These are phyloP conservation scores for Triticum timopheevii DNA, from an alignment of 176 grass and related monocot genomes.

Conservation along the genomic window DNA sequence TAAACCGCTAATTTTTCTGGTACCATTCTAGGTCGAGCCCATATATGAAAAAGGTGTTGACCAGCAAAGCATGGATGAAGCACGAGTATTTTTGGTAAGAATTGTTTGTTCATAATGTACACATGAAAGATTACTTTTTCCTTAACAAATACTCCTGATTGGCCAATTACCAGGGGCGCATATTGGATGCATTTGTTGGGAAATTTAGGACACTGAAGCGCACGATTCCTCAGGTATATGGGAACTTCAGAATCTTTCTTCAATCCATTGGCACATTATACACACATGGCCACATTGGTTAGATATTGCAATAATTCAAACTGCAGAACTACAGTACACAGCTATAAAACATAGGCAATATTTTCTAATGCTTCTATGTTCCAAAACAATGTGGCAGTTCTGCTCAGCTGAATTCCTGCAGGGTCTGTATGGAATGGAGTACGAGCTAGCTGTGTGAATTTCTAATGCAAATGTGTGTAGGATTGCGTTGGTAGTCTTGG, in stretches of 20 bases:
- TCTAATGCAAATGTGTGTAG: background rate
- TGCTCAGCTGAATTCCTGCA: background rate
- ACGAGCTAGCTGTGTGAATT: background rate
- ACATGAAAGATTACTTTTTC: conserved; percentile 3
- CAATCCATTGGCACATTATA: conserved; percentile 8
- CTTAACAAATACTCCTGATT: conserved; percentile 20
- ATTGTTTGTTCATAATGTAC: conserved; percentile 10
- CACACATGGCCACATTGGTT: background rate
- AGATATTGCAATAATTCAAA: background rate
- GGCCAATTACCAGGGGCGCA: conserved; percentile 63
- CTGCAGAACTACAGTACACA: background rate
- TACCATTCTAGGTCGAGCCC: conserved; percentile 79
- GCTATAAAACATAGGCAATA: background rate
- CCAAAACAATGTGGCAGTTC: background rate
- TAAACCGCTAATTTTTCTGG: conserved; percentile 26
- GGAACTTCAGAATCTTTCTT: background rate
- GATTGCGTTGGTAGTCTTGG: background rate
- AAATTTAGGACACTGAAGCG: conserved; percentile 94
- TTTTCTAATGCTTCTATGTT: conserved; percentile 6
- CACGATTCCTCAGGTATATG: conserved; percentile 86
- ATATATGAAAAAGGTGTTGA: conserved; percentile 99
- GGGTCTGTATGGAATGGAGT: background rate
- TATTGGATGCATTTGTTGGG: conserved; percentile 98
- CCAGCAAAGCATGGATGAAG: conserved; percentile 95
- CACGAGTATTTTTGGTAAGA: conserved; percentile 87